A percentile compares a stretch with the other conserved stretches of the same genome.
Evolutionary conservation across 192 early-diverging fungal genomes (phyloP).

Genomic region (Coemansia sp.): DNA sequence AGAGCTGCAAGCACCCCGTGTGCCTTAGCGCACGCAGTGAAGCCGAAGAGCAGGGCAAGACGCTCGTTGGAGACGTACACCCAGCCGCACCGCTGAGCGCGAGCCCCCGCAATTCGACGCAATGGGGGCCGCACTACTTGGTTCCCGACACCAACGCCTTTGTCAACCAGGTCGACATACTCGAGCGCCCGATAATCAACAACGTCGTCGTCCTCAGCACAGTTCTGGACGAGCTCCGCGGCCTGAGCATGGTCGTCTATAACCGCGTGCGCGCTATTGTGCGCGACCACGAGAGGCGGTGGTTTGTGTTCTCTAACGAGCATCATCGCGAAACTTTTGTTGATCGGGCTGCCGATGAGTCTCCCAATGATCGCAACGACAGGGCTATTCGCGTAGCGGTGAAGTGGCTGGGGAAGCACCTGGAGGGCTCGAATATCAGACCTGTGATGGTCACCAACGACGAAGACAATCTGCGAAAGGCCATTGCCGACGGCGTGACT

Average conservation of each 20-base stretch:
- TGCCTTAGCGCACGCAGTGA: constrained; percentile 20
- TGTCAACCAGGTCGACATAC: constrained; percentile 90
- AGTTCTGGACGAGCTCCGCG: constrained; percentile 88
- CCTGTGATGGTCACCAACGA: constrained; percentile 89
- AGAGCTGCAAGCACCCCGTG: constrained; percentile 32
- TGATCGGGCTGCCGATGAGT: constrained; percentile 76
- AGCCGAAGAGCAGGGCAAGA: constrained; percentile 16
- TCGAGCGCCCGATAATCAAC: constrained; percentile 84
- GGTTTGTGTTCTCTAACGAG: constrained; percentile 97
- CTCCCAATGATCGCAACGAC: constrained; percentile 95
- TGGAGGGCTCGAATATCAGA: constrained; percentile 52
- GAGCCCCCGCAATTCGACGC: constrained; percentile 54
- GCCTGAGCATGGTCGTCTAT: constrained; percentile 78
- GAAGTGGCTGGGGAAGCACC: constrained; percentile 82
- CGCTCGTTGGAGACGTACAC: not conserved
- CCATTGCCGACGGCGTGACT: constrained; percentile 62
- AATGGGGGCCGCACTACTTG: constrained; percentile 69
- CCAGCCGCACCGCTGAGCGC: constrained; percentile 45
- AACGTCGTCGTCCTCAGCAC: constrained; percentile 94
- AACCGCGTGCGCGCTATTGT: constrained; percentile 75
- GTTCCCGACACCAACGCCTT: constrained; percentile 97
- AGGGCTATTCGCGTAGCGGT: constrained; percentile 85
- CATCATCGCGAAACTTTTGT: constrained; percentile 89
- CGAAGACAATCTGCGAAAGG: constrained; percentile 77
- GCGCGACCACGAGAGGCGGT: constrained; percentile 69